Conservation (phyloP, 768 basidiomycete genomes). For the Gymnopilus dilepis region DNA sequence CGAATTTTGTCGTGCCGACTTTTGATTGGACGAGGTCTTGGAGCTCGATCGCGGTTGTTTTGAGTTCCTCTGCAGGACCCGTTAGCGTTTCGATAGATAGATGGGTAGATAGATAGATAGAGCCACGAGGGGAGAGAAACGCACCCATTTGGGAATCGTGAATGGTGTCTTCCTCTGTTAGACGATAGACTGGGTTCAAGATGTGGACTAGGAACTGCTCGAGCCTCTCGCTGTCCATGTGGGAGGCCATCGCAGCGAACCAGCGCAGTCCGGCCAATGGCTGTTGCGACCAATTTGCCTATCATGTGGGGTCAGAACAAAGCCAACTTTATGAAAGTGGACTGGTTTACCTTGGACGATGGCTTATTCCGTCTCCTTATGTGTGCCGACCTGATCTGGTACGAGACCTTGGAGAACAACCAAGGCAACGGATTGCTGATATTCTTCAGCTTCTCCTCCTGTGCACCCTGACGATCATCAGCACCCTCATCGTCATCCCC, state of each 20-base stretch:
- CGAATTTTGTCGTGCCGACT: constrained; percentile 88
- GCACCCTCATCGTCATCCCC: constrained; percentile 29
- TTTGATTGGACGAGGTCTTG: constrained; percentile 87
- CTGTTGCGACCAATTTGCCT: constrained; percentile 87
- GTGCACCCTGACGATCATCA: constrained; percentile 27
- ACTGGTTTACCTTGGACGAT: constrained; percentile 44
- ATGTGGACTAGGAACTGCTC: constrained; percentile 83
- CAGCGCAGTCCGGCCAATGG: constrained; percentile 83
- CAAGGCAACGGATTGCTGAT: constrained; percentile 72
- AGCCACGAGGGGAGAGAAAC: too few relatives aligned
- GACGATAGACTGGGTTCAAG: constrained; percentile 83
- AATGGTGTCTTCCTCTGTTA: constrained; percentile 86
- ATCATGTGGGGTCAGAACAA: constrained; percentile 14
- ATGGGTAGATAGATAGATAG: neutral
- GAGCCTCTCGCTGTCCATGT: constrained; percentile 62
- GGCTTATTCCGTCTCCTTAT: constrained; percentile 68
- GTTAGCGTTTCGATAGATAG: neutral
- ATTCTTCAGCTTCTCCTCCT: constrained; percentile 32
- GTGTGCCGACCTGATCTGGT: constrained; percentile 78
- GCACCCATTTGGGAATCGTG: constrained; percentile 79
- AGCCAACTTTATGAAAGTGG: neutral
- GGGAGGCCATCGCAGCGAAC: constrained; percentile 90
- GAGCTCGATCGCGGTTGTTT: constrained; percentile 79
- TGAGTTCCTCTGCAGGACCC: constrained; percentile 70
- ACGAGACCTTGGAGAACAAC: constrained; percentile 95